phyloP scores from a whole-genome alignment of 768 basidiomycete genomes.

The Tulasnella sp. region DNA sequence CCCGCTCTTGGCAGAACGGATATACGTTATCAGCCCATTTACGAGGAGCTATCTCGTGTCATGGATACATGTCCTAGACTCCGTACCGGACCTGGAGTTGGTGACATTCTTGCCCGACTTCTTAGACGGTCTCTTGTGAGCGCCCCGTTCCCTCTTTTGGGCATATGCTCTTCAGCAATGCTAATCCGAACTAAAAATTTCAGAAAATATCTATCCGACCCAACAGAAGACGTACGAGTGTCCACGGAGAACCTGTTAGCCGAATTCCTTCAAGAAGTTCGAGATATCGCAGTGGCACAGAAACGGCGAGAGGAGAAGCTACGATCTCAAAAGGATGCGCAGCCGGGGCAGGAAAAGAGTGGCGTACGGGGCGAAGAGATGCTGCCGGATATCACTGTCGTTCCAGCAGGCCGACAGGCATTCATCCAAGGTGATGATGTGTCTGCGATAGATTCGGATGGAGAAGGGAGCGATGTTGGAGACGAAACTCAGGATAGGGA shows the following conservation, averaged over 20 bases:
- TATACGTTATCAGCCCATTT: conserved; percentile 91
- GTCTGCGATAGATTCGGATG: conserved; percentile 23
- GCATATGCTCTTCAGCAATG: conserved; percentile 10
- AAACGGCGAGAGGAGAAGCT: conserved; percentile 45
- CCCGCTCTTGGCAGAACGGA: conserved; percentile 82
- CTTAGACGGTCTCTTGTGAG: conserved; percentile 84
- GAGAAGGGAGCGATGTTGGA: conserved; percentile 32
- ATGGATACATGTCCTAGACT: conserved; percentile 93
- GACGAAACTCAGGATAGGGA: conserved; percentile 47
- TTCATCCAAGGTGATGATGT: conserved; percentile 20
- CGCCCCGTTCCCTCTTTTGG: conserved; percentile 16
- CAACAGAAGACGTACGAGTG: conserved; percentile 83
- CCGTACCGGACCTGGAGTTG: conserved; percentile 91
- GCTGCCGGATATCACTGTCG: conserved; percentile 47
- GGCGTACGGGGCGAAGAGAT: conserved; percentile 34
- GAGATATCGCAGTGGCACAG: conserved; percentile 68
- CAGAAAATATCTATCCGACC: conserved; percentile 93
- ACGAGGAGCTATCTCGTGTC: conserved; percentile 93
- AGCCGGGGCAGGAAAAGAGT: conserved; percentile 24
- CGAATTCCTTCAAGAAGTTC: conserved; percentile 85
- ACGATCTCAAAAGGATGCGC: conserved; percentile 7
- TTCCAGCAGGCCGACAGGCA: conserved; percentile 45
- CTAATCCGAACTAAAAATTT: neutral
- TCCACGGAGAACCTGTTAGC: conserved; percentile 83
- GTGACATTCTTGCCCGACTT: conserved; percentile 93